Evolutionary conservation across 140 eudicot species (phyloP), one percentile per base, ranked within the genome.

Genomic region (Oenanthe javanica): DNA sequence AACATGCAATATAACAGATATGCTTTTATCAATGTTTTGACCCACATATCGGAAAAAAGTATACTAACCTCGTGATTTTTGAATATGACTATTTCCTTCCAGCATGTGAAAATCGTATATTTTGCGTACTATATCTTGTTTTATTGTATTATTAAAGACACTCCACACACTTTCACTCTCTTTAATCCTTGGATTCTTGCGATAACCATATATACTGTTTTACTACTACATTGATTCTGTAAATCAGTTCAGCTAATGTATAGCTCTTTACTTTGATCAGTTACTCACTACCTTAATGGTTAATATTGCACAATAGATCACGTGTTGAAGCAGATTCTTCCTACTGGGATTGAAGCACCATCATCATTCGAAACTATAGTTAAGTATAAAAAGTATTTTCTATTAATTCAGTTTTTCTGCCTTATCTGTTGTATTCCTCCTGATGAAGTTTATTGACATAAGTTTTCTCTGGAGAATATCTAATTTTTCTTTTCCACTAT

Each of bases 301-400:
- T 79, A 79, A 25, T 57, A 83, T 81, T 11, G 77, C 47, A 81
- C 45, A 87, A 88, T 88, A 96, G 99, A 96, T 64, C 93, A 93
- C 72, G 90, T 96, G 79, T 84, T 93, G 84, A 96, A 89, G 91
- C 97, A 96, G 90, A 81, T 96, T 87, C 85, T 96, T 52, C 98
- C 99, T 45, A 83, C 93, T 81, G 98, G 93, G 80, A 86, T 93
- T 78, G 98, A 93, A 84, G 92, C 87, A 50, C 99, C 99, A 42
- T 96, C 99, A 78, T 96, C 99, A 79, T 96, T 96, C 76, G 99
- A 96, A 86, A 96, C 99, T 82, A 91, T 96, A 93, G 99, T 90
- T 91, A 89, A 96, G 99, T 93, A 84, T 81, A 79, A 67, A 75
- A 42, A 75, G 43, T 57, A 42, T 55, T 76, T 4, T 42, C 9